These are phyloP conservation scores for Funneliformis geosporum DNA, from an alignment of 192 early-diverging fungal species.

Conservation along the genomic window DNA sequence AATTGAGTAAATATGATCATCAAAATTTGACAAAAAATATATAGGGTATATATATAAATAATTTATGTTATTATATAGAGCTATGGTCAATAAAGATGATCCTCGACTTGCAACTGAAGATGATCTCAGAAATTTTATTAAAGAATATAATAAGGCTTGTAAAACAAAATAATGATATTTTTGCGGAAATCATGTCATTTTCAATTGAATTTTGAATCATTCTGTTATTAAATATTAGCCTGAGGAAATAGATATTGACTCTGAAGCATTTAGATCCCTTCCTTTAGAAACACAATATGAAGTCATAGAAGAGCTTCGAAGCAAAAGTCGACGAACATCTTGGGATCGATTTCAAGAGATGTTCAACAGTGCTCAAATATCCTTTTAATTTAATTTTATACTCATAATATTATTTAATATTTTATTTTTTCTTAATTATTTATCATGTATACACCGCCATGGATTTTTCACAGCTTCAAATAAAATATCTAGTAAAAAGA, in stretches of 20 bases:
- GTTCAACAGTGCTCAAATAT: constrained; percentile 54
- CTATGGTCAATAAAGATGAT: constrained; percentile 42
- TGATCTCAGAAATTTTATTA: constrained; percentile 55
- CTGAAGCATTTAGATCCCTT: constrained; percentile 70
- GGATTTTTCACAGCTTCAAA: constrained; percentile 92
- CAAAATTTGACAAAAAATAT: neutral
- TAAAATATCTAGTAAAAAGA: constrained; percentile 77
- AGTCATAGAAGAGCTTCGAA: constrained; percentile 86
- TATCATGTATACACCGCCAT: constrained; percentile 56
- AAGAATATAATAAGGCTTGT: constrained; percentile 38
- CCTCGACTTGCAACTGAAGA: constrained; percentile 56
- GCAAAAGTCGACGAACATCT: constrained; percentile 76
- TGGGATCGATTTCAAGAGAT: constrained; percentile 73
- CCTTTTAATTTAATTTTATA: constrained; percentile 1
- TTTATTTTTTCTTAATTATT: neutral
- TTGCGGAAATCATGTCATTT: neutral
- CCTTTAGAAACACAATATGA: constrained; percentile 90
- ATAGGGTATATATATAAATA: neutral
- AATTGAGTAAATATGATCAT: constrained; percentile 37
- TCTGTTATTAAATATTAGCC: constrained; percentile 20
- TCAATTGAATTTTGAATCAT: too few relatives aligned
- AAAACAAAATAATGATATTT: neutral
- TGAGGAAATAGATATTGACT: constrained; percentile 74
- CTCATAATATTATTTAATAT: neutral
- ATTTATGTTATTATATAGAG: constrained; percentile 7